Evolutionary conservation across 805 yeast species (phyloP), one percentile per base, ranked within the genome.

Genomic region (Diddensiella santjacobensis): DNA sequence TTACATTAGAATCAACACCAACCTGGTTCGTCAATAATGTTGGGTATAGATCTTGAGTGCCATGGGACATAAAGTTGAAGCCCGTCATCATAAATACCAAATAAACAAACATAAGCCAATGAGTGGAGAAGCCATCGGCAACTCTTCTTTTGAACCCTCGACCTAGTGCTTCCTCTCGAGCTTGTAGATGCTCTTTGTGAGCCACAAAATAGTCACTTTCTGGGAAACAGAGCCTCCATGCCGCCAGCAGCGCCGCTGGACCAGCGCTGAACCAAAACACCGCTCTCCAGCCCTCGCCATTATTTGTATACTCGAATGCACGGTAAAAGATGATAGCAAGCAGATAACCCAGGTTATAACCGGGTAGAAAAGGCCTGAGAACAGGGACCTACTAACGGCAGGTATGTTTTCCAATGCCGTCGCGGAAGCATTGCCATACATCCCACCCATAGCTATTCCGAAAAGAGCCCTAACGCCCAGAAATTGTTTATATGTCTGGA

Each of bases 311-410:
- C 5, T 53, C 58, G 50, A 81, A 70, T 10, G 86, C 87, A 53
- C 87, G 71, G 59, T 70, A 75, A 67, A 83, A 83, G 15, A 80
- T 67, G 33, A 78, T 81, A 1, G 81, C 85, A 20, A 82, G 68
- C 43, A 83, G 71, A 58, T 80, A 81, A 8, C 88, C 89, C 51
- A 82, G 70, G n/a, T 82, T 81, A 55, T 83, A 87, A 50, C 95
- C 95, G 60, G 84, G 84, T 66, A 85, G 93, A 62, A 87, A 35
- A 84, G 63, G 42, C 88, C 88, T 11, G 83, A 77, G 22, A 83
- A 59, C 36, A 80, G 64, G 37, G 84, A 83, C 55, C 83, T 73
- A n/a, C 85, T 77, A 24, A 63, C 68, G 1, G 62, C 62, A 1
- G 87, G 87, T 43, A 78, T 72, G 57, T 81, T 83, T 57, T 81